phyloP scores from a whole-genome alignment of 1,284 basidiomycete genomes.

The Thelephora terrestris region DNA sequence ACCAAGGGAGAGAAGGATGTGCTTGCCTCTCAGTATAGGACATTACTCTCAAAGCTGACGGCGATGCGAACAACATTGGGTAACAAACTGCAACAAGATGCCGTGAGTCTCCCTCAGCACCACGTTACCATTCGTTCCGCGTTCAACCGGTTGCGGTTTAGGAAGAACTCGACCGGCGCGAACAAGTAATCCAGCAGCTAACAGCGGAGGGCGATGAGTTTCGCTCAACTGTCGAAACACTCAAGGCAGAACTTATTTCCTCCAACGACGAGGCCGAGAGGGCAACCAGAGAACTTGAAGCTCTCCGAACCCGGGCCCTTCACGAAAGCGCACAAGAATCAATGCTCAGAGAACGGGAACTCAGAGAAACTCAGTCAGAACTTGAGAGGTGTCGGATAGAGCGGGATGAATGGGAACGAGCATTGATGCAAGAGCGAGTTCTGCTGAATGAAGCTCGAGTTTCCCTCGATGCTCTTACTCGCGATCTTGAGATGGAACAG shows the following conservation, averaged over 20 bases:
- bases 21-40: slow-evolving; percentile 78
- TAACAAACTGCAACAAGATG: slow-evolving; percentile 93
- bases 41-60: slow-evolving; percentile 81
- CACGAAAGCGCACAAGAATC: slow-evolving; percentile 64
- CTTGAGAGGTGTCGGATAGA: slow-evolving; percentile 79
- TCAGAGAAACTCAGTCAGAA: slow-evolving; percentile 73
- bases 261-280: slow-evolving; percentile 68
- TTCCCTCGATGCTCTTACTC: slow-evolving; percentile 45
- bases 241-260: slow-evolving; percentile 68
- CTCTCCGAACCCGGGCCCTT: slow-evolving; percentile 48
- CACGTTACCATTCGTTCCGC: background rate
- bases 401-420: slow-evolving; percentile 81
- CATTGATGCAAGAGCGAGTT: slow-evolving; percentile 66
- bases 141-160: slow-evolving; percentile 28
- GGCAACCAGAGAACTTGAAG: slow-evolving; percentile 58
- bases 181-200: slow-evolving; percentile 70
- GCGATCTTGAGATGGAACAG: slow-evolving; percentile 58
- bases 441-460: slow-evolving; percentile 58
- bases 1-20: slow-evolving; percentile 77
- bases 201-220: slow-evolving; percentile 70
- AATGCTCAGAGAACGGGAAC: slow-evolving; percentile 65
- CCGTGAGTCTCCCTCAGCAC: slow-evolving; percentile 50
- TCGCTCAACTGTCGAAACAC: slow-evolving; percentile 55
- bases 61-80: slow-evolving; percentile 90
- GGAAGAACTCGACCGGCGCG: slow-evolving; percentile 93